Percentiles rank a stretch among this genome's conserved stretches.
These are phyloP conservation scores for Ophiocordyceps robertsii DNA, from an alignment of 2,329 filamentous ascomycete genomes.

Conservation along the genomic window DNA sequence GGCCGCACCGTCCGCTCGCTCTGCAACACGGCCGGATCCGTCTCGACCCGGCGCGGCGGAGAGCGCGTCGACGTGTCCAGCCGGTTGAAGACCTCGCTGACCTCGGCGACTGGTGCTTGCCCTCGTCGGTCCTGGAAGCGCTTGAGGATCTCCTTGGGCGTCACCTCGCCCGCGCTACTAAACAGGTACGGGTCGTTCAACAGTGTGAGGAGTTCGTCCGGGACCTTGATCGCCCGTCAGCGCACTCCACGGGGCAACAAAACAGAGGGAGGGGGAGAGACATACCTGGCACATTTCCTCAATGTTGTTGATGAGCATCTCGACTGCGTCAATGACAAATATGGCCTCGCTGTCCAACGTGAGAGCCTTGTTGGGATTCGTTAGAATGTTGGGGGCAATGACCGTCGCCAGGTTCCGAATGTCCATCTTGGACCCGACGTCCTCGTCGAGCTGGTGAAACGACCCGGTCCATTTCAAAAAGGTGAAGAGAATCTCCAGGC, in stretches of 20 bases:
- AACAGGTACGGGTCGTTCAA: constrained; percentile 74
- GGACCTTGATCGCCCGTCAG: constrained; percentile 47
- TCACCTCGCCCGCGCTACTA: constrained; percentile 72
- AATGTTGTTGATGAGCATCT: constrained; percentile 81
- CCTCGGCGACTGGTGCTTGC: constrained; percentile 45
- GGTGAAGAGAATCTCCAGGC: constrained; percentile 85
- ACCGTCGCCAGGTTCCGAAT: constrained; percentile 95
- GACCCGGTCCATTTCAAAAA: constrained; percentile 97
- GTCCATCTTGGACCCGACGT: constrained; percentile 97
- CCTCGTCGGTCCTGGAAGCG: constrained; percentile 69
- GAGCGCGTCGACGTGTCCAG: constrained; percentile 43
- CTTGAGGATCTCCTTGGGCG: constrained; percentile 93
- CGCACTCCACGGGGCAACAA: background rate
- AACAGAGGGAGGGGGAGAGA: constrained; percentile 6
- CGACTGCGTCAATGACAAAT: constrained; percentile 83
- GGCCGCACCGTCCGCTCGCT: constrained; percentile 76
- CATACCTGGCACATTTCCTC: constrained; percentile 95
- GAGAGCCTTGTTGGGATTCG: constrained; percentile 50
- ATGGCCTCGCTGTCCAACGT: constrained; percentile 79
- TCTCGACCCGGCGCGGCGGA: constrained; percentile 57
- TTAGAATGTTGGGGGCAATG: constrained; percentile 90
- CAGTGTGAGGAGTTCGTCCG: constrained; percentile 78
- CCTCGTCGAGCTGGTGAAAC: constrained; percentile 94
- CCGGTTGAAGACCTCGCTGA: constrained; percentile 41
- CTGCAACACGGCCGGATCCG: constrained; percentile 73